Percentiles rank a stretch among this genome's conserved stretches.
These are phyloP conservation scores for Hypoxylon trugodes DNA, from an alignment of 495 filamentous ascomycete species.

Conservation along the genomic window DNA sequence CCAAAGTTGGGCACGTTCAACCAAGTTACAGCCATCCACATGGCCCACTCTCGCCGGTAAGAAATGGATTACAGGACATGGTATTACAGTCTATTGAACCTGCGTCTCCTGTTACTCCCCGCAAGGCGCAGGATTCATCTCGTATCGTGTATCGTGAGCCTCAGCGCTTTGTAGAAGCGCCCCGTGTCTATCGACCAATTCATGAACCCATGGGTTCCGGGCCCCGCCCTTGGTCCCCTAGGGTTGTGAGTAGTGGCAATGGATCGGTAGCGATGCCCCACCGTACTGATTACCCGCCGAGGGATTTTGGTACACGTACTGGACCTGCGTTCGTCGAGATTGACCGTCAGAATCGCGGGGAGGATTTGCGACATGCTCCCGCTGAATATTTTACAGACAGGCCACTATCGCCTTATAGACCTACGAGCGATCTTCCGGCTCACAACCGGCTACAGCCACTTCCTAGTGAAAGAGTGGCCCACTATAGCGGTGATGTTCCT, in stretches of 20 bases:
- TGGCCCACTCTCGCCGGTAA: slow-evolving; percentile 31
- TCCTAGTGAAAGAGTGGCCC: slow-evolving; percentile 18
- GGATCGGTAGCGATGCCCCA: slow-evolving; percentile 30
- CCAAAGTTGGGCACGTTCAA: slow-evolving; percentile 46
- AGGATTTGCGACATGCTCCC: slow-evolving; percentile 20
- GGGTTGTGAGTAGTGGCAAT: slow-evolving; percentile 25
- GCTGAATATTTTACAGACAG: slow-evolving; percentile 28
- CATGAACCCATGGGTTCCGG: slow-evolving; percentile 26
- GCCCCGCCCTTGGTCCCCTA: slow-evolving; percentile 30
- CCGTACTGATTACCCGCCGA: slow-evolving; percentile 27
- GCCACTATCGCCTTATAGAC: slow-evolving; percentile 11
- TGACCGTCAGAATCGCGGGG: slow-evolving; percentile 28
- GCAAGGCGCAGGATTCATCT: slow-evolving; percentile 9
- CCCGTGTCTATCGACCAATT: slow-evolving; percentile 23
- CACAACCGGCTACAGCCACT: slow-evolving; percentile 20
- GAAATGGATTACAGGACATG: slow-evolving; percentile 42
- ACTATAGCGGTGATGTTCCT: slow-evolving; percentile 25
- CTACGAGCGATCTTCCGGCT: slow-evolving; percentile 2
- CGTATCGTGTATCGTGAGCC: slow-evolving; percentile 24
- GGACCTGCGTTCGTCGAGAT: slow-evolving; percentile 26
- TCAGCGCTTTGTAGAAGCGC: slow-evolving; percentile 28
- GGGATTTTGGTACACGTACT: slow-evolving; percentile 3
- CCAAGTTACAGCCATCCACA: slow-evolving; percentile 16
- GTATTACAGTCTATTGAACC: slow-evolving; percentile 44
- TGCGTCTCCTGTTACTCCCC: slow-evolving; percentile 30